Evolutionary conservation across 306 rosid species (phyloP), one percentile per base, ranked within the genome.

Genomic region (Aeschynomene evenia): DNA sequence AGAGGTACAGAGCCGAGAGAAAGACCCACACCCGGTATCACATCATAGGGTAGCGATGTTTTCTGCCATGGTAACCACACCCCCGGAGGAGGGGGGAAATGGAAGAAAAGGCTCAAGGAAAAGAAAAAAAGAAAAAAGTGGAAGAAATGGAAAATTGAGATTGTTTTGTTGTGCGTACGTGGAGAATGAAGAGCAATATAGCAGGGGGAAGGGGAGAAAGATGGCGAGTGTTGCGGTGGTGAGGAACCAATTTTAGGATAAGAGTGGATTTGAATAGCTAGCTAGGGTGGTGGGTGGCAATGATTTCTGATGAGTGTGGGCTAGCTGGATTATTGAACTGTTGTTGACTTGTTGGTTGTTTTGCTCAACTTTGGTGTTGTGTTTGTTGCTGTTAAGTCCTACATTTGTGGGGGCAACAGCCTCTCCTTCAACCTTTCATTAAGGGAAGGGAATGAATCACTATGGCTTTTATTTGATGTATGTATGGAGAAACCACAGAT

Each of bases 21-120:
- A 60, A 36, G 62, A 60, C 18, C 77, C 77, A 72, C 77, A 72
- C 77, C 70, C 70, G 1, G 52, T 3, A 21, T 51, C 11, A 45
- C 15, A 45, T 24, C 12, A 60, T 3, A 34, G 40, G 6, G 26
- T 4, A 60, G 34, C 0, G 2, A 21, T 48, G 10, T 7, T 49
- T 3, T 49, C 46, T 22, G 51, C 55, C 76, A 71, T 71, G 9
- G 76, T 4, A 57, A 22, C 39, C 6, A 6, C 21, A 21, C 64
- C 23, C 23, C 43, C 63, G 15, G 28, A 23, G 7, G 24, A 9
- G 40, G 39, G 4, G 21, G 36, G 1, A 5, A 24, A 11, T n/a
- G 6, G 7, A 26, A 7, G 14, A 28, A 18, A 3, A 2, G 16
- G 9, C 4, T 12, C 33, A 60, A 9, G 2, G 5, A 45, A 9